Evolutionary conservation across 345 rosid species (phyloP), one percentile per base, ranked within the genome.

Genomic region (Acer saccharum): DNA sequence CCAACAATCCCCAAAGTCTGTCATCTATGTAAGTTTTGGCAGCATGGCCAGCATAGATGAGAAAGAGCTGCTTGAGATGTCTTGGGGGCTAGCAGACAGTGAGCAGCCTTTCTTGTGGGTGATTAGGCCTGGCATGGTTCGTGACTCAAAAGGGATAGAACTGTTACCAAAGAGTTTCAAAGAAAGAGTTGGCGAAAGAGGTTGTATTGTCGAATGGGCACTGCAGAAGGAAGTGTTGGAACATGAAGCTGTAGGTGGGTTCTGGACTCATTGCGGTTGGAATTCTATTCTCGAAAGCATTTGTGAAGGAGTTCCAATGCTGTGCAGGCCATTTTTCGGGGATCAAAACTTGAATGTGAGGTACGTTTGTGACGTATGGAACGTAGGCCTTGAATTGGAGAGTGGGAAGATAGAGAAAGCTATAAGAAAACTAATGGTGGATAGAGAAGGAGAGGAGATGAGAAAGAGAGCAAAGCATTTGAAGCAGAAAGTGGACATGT

Each of bases 201-300:
- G 89, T 10, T 83, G 71, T 77, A 81, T 83, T 13, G 86, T 86
- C 17, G 81, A 83, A 62, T 89, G 90, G 89, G 88, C 87, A 1
- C 89, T 89, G 1, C 88, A 82, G 17, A 83, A 65, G 76, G 81
- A 83, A 44, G 88, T 87, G n/a, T 17, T 86, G 64, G 65, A 71
- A 21, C 90, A 88, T 74, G 61, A 61, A 0, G 86, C 89, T 1
- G 79, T 85, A 10, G 85, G 82, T 54, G 87, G 81, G 8, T 85
- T 90, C 71, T 84, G 85, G 89, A 87, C 79, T 68, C 89, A 87
- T 4, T 85, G 84, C 25, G 90, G 94, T 54, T 87, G 89, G 89
- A 87, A 90, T 79, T 87, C 89, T 1, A 85, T 83, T 0, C 54
- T 90, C 17, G 91, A 88, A 17, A 85, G 88, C 35, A 39, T 89